These are phyloP conservation scores for Ciborinia camelliae DNA, from an alignment of 2,329 filamentous ascomycete species.

Conservation along the genomic window DNA sequence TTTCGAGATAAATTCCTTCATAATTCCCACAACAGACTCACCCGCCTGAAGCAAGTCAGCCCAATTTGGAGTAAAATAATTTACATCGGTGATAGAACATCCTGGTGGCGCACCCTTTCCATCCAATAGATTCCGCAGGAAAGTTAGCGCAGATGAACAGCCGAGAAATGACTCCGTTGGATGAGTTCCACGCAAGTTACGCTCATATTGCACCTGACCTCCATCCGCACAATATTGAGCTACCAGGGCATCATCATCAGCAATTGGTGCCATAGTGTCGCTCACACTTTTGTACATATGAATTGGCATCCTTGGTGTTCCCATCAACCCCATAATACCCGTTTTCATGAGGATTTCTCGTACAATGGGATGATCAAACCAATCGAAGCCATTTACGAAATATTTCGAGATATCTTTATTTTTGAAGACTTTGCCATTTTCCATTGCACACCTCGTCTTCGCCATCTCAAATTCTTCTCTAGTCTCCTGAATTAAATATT, in stretches of 20 bases:
- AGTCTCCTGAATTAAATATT: constrained; percentile 31
- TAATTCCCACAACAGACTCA: neutral
- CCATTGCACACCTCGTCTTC: constrained; percentile 30
- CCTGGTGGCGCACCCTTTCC: neutral
- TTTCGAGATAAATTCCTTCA: neutral
- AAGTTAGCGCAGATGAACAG: constrained; percentile 19
- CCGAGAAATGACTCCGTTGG: neutral
- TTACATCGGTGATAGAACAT: neutral
- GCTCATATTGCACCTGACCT: neutral
- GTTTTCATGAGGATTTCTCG: neutral
- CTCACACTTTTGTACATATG: neutral
- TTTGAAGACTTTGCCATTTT: constrained; percentile 33
- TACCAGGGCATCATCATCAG: neutral
- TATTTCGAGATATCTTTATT: neutral
- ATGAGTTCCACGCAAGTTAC: neutral
- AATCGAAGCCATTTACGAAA: neutral
- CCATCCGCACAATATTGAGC: neutral
- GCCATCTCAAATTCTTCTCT: constrained; percentile 36
- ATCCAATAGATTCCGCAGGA: constrained; percentile 26
- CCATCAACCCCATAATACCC: neutral
- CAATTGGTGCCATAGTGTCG: neutral
- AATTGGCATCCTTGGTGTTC: neutral
- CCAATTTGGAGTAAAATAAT: neutral
- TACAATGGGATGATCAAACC: neutral
- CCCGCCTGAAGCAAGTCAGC: neutral